phyloP scores from a whole-genome alignment of 805 yeast genomes.

The Komagataella mondaviorum region DNA sequence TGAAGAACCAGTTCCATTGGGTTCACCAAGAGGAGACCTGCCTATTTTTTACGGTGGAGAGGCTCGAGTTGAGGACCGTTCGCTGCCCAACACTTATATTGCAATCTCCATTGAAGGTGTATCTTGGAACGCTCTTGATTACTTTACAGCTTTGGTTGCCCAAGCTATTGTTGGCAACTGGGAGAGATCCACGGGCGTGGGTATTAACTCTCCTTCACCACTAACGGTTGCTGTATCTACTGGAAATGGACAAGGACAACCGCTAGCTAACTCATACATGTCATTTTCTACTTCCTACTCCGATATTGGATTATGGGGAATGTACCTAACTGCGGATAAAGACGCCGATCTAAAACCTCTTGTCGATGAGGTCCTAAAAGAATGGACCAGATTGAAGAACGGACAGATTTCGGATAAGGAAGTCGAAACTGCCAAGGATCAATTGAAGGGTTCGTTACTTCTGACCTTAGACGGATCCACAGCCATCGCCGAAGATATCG shows the following conservation, averaged over 20 bases:
- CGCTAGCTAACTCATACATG: constrained; percentile 88
- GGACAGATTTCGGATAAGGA: constrained; percentile 76
- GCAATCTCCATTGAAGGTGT: constrained; percentile 97
- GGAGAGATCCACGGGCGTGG: constrained; percentile 87
- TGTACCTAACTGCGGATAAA: constrained; percentile 78
- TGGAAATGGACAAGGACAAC: constrained; percentile 37
- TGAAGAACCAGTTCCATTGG: constrained; percentile 48
- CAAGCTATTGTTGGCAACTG: constrained; percentile 96
- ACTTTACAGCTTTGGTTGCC: constrained; percentile 88
- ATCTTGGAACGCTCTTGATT: constrained; percentile 93
- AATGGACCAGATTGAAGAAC: constrained; percentile 76
- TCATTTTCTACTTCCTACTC: constrained; percentile 95
- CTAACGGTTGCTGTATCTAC: constrained; percentile 45
- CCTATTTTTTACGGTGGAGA: constrained; percentile 84
- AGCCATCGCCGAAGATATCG: constrained; percentile 94
- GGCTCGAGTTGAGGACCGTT: constrained; percentile 66
- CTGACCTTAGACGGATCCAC: constrained; percentile 90
- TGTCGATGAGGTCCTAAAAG: constrained; percentile 63
- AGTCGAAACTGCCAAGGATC: constrained; percentile 90
- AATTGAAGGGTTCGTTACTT: constrained; percentile 81
- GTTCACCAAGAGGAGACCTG: constrained; percentile 56
- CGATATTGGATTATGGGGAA: constrained; percentile 97
- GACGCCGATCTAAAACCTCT: constrained; percentile 51
- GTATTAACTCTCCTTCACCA: constrained; percentile 76
- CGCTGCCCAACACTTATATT: constrained; percentile 80